Evolutionary conservation across 768 basidiomycete genomes (phyloP), one percentile per base, ranked within the genome.

Genomic region (Termitomyces sp.): DNA sequence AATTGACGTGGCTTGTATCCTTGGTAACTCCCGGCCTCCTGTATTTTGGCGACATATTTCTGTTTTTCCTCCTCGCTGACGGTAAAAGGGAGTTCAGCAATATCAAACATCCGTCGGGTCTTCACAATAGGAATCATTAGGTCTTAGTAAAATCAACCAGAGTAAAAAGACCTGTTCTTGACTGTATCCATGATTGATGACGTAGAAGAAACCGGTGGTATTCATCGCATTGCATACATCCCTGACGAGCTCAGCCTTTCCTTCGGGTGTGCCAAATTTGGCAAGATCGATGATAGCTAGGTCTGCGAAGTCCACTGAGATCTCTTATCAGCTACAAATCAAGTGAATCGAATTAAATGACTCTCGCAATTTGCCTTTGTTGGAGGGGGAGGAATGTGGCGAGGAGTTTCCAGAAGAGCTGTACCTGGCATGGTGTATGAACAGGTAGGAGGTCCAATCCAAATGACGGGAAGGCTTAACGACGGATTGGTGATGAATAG

Each of bases 211-310:
- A 0, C 78, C 78, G 37, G 60, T 50, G 15, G 69, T 72, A 5
- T 66, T 62, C 74, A 86, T 76, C 5, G 84, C 84, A 49, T 82
- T 75, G 34, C 72, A 73, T 4, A 82, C 73, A 57, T 82, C 74
- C 4, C 65, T 51, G 0, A 78, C 78, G 0, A 86, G 70, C 29
- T 66, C 65, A 0, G 67, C 64, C 14, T 77, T 75, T 11, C 74
- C 79, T 58, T 80, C 76, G 0, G 69, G 63, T 5, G 76, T 81
- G 4, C 60, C 59, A 1, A 74, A 75, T 53, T 73, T 73, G 4
- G 82, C 74, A 15, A 86, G 66, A 62, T 86, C 84, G 60, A 86
- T 78, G 58, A 81, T 74, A 0, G 81, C 74, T 17, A 87, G 76
- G 49, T 84, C 81, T 0, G 81, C 85, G 52, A 67, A 74, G 59